phyloP scores from a whole-genome alignment of 148 eudicot species.

The Fallopia convolvulus region DNA sequence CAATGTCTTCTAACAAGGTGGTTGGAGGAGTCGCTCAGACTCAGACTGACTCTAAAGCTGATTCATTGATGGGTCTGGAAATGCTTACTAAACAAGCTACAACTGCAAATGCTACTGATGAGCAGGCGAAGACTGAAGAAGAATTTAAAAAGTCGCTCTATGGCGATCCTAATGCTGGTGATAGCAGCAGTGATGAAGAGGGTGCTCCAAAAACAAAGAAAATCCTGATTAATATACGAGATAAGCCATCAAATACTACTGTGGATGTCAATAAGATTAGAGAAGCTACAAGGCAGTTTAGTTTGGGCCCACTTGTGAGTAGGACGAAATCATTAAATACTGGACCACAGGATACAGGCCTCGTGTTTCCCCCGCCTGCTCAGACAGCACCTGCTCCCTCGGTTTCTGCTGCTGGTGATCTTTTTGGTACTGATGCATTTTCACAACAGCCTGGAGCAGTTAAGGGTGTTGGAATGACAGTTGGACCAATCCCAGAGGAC shows the following conservation, averaged over 20 bases:
- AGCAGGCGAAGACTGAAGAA: slow-evolving; percentile 89
- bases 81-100: slow-evolving; percentile 45
- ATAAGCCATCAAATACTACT: slow-evolving; percentile 69
- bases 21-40: slow-evolving; percentile 22
- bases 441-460: slow-evolving; percentile 40
- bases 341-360: slow-evolving; percentile 52
- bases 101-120: slow-evolving; percentile 50
- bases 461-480: slow-evolving; percentile 49
- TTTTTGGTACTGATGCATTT: slow-evolving; percentile 51
- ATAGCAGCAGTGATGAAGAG: slow-evolving; percentile 93
- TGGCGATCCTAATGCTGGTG: slow-evolving; percentile 57
- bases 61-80: slow-evolving; percentile 70
- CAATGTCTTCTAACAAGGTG: slow-evolving; percentile 31
- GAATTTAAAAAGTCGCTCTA: slow-evolving; percentile 87
- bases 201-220: slow-evolving; percentile 68
- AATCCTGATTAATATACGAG: slow-evolving; percentile 68
- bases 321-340: slow-evolving; percentile 73
- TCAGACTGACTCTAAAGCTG: slow-evolving; percentile 38
- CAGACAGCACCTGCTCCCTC: slow-evolving; percentile 32
- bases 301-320: slow-evolving; percentile 60
- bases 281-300: slow-evolving; percentile 95
- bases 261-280: slow-evolving; percentile 91
- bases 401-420: slow-evolving; percentile 47
- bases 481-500: slow-evolving; percentile 89
- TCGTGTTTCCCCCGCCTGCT: slow-evolving; percentile 41